These are phyloP conservation scores for Goniomonas avonlea DNA, from an alignment of 78 protist species.

Conservation along the genomic window DNA sequence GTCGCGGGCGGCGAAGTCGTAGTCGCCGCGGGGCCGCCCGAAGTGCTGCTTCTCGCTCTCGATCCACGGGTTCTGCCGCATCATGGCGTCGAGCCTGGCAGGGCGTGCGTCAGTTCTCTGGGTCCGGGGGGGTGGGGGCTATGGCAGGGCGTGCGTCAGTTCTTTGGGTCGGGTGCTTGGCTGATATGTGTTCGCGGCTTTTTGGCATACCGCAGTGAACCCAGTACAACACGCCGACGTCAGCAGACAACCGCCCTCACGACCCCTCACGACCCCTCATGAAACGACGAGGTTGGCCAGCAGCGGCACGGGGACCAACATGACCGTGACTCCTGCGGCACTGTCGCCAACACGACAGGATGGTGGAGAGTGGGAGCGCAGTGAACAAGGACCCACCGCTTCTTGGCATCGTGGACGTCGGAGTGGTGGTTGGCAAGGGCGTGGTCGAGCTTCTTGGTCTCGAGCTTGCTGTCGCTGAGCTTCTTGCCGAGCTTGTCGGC, in stretches of 20 bases:
- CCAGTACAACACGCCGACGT: too few relatives aligned
- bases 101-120: too few relatives aligned
- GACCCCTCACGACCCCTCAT: background rate
- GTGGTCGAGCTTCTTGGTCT: slow-evolving; percentile 22
- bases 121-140: too few relatives aligned
- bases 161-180: too few relatives aligned
- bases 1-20: slow-evolving; percentile 47
- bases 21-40: slow-evolving; percentile 49
- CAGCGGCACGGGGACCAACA: background rate
- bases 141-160: too few relatives aligned
- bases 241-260: too few relatives aligned
- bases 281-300: background rate
- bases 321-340: background rate
- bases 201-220: too few relatives aligned
- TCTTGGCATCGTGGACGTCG: background rate
- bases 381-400: too few relatives aligned
- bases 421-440: background rate
- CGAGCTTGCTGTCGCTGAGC: slow-evolving; percentile 6
- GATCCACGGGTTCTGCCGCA: slow-evolving; percentile 57
- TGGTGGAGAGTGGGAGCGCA: background rate
- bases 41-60: slow-evolving; percentile 50
- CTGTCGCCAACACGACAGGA: background rate
- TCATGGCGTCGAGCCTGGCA: slow-evolving; percentile 1
- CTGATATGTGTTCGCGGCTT: too few relatives aligned
- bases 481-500: background rate